Evolutionary conservation across 768 basidiomycete genomes (phyloP).

Genomic region (Boletus subparvulus): DNA sequence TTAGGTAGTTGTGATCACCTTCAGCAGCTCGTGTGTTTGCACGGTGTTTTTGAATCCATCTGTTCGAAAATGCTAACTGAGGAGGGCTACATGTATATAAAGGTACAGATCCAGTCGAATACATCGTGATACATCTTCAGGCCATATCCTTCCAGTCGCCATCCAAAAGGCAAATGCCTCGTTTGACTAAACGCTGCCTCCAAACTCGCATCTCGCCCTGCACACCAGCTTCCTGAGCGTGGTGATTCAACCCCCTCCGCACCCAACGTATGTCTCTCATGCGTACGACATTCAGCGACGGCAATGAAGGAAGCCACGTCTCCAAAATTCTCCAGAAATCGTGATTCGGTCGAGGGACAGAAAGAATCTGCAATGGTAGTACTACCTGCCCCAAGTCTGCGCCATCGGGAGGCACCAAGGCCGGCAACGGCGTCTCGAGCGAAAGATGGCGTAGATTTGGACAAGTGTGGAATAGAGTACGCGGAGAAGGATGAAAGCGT

Average conservation of each 20-base stretch:
- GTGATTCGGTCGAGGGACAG: constrained; percentile 69
- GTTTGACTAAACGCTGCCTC: constrained; percentile 58
- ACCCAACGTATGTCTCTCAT: constrained; percentile 74
- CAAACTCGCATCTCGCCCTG: constrained; percentile 82
- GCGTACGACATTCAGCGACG: constrained; percentile 55
- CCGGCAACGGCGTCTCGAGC: constrained; percentile 67
- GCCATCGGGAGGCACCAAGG: constrained; percentile 35
- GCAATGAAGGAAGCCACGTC: constrained; percentile 53
- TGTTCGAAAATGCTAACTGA: background rate
- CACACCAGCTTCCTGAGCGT: constrained; percentile 70
- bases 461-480: constrained; percentile 44
- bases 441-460: constrained; percentile 68
- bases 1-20: background rate
- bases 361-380: constrained; percentile 57
- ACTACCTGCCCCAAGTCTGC: constrained; percentile 30
- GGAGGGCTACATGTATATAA: too few relatives aligned
- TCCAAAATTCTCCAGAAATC: constrained; percentile 61
- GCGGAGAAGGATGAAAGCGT: constrained; percentile 53
- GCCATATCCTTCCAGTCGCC: constrained; percentile 62
- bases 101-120: too few relatives aligned
- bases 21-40: too few relatives aligned
- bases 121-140: too few relatives aligned
- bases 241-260: constrained; percentile 58
- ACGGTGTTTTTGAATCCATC: background rate
- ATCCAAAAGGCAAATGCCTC: constrained; percentile 65